phyloP scores from a whole-genome alignment of 495 filamentous ascomycete species.

The Beverwykella pulmonaria region DNA sequence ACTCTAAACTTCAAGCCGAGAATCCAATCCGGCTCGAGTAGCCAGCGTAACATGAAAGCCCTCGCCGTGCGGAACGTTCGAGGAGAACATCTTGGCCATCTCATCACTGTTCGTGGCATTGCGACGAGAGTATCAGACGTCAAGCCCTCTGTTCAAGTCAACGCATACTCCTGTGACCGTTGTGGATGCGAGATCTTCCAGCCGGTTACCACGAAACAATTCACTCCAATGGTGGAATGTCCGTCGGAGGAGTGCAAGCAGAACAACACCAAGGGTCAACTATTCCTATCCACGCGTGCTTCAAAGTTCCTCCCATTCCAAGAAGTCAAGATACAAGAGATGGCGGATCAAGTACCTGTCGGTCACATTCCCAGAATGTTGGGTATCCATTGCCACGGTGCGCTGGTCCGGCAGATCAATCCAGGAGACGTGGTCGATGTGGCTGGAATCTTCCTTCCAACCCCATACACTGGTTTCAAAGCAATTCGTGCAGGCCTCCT shows the following conservation, averaged over 20 bases:
- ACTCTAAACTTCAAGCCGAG: constrained; percentile 93
- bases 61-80: constrained; percentile 90
- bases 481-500: constrained; percentile 92
- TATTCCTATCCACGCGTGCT: constrained; percentile 88
- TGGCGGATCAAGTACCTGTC: constrained; percentile 97
- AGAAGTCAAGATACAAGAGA: constrained; percentile 97
- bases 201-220: constrained; percentile 88
- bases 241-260: constrained; percentile 82
- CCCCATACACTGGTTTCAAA: constrained; percentile 96
- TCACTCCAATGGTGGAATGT: constrained; percentile 80
- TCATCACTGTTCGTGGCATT: constrained; percentile 95
- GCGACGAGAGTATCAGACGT: constrained; percentile 95
- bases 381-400: constrained; percentile 87
- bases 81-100: constrained; percentile 85
- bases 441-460: constrained; percentile 93
- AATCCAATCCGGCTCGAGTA: constrained; percentile 68
- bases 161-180: constrained; percentile 94
- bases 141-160: constrained; percentile 94
- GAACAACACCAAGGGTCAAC: constrained; percentile 89
- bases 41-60: constrained; percentile 68
- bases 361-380: constrained; percentile 92
- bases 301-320: constrained; percentile 98
- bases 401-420: constrained; percentile 79
- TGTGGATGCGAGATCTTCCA: constrained; percentile 98
- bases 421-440: constrained; percentile 94